Evolutionary conservation across 129 eudicot species (phyloP).

Genomic region (carrot (Daucus carota)): DNA sequence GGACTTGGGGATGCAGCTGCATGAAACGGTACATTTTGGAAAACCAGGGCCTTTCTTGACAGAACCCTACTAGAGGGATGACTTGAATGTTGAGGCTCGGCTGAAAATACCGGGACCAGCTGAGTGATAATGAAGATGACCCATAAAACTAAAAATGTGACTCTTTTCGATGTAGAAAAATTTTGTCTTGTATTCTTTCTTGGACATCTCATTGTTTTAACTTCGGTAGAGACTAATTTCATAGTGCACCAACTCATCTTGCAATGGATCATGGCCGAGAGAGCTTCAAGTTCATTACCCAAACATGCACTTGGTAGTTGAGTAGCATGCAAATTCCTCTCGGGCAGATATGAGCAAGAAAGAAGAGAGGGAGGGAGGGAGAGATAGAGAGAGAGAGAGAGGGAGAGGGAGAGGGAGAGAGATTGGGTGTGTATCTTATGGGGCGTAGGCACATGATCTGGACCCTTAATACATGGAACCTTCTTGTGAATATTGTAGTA

Average conservation of each 20-base stretch:
- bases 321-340: slow-evolving; percentile 3
- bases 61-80: slow-evolving; percentile 32
- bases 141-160: slow-evolving; percentile 31
- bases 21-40: slow-evolving; percentile 20
- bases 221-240: slow-evolving; percentile 23
- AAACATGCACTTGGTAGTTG: neutral
- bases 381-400: slow-evolving; percentile 4
- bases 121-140: slow-evolving; percentile 39
- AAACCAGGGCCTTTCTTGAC: slow-evolving; percentile 44
- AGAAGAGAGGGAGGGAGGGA: neutral
- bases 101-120: slow-evolving; percentile 20
- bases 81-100: slow-evolving; percentile 22
- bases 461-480: slow-evolving; percentile 88
- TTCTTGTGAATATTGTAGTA: no score
- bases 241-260: slow-evolving; percentile 25
- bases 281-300: neutral
- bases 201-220: slow-evolving; percentile 15
- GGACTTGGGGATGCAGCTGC: slow-evolving; percentile 16
- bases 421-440: slow-evolving; percentile 32
- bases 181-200: neutral
- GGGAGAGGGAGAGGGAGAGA: slow-evolving; percentile 10
- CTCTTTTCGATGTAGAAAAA: neutral
- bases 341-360: neutral
- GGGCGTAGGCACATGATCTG: slow-evolving; percentile 68
- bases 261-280: neutral